These are phyloP conservation scores for Penicillium samsonianum DNA, from an alignment of 495 filamentous ascomycete species.

Conservation along the genomic window DNA sequence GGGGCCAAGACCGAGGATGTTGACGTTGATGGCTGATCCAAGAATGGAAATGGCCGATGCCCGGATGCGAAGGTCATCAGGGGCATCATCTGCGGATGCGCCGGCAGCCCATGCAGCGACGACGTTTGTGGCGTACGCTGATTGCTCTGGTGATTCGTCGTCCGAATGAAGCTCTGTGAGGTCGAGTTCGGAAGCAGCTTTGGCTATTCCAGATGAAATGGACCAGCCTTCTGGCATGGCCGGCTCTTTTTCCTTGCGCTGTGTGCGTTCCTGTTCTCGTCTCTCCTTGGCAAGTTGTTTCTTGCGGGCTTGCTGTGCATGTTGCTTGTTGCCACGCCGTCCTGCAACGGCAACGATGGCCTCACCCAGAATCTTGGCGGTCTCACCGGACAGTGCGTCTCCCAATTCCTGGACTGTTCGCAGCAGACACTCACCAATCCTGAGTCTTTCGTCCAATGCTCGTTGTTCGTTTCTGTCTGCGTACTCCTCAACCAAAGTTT, in stretches of 20 bases:
- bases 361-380: conserved; percentile 56
- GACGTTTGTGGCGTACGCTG: conserved; percentile 61
- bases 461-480: conserved; percentile 60
- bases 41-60: conserved; percentile 78
- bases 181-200: conserved; percentile 6
- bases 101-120: conserved; percentile 73
- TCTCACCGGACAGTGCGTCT: conserved; percentile 59
- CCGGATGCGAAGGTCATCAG: conserved; percentile 76
- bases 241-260: conserved; percentile 36
- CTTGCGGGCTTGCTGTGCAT: conserved; percentile 55
- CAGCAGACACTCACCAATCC: conserved; percentile 71
- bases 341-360: conserved; percentile 67
- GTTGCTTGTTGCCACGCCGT: conserved; percentile 56
- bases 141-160: conserved; percentile 47
- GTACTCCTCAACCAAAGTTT: conserved; percentile 69
- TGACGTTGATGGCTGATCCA: conserved; percentile 63
- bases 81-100: conserved; percentile 48
- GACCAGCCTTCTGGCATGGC: conserved; percentile 37
- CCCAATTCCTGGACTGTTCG: conserved; percentile 68
- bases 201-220: conserved; percentile 23
- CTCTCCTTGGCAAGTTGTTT: conserved; percentile 50
- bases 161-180: conserved; percentile 39
- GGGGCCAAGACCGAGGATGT: conserved; percentile 61
- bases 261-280: conserved; percentile 44
- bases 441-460: conserved; percentile 65